Conservation (phyloP, 2,329 filamentous ascomycete species). For the Xylariaceae sp. region DNA sequence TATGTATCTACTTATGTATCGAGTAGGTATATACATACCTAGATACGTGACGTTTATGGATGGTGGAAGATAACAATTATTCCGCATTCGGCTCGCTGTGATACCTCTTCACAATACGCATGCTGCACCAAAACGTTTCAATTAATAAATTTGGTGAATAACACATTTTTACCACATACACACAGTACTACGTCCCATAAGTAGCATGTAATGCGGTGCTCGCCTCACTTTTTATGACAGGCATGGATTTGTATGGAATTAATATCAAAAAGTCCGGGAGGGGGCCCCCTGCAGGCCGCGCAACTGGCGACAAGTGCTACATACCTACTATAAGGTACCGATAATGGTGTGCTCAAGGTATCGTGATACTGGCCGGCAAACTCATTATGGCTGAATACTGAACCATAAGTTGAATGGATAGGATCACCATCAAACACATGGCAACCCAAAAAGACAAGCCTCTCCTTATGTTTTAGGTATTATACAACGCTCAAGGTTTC, state of each 20-base stretch:
- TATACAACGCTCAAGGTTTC: slow-evolving; percentile 19
- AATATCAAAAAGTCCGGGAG: not conserved
- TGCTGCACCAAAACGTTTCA: not conserved
- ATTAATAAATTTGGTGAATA: not conserved
- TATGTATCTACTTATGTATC: not conserved
- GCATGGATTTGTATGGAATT: not conserved
- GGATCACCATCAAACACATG: slow-evolving; percentile 22
- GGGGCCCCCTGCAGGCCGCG: slow-evolving; percentile 4
- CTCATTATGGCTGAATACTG: not conserved
- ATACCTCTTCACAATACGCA: not conserved
- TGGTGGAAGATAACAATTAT: not conserved
- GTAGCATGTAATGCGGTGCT: not conserved
- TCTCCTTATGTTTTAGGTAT: slow-evolving; percentile 11
- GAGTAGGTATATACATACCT: no score
- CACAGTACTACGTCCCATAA: not conserved
- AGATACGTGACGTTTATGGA: not conserved
- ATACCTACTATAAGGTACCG: no score
- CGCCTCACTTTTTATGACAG: not conserved
- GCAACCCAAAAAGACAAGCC: slow-evolving; percentile 13
- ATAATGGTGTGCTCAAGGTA: no score
- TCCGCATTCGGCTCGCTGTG: not conserved
- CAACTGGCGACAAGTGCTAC: not conserved
- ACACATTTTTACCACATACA: not conserved
- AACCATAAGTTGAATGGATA: not conserved
- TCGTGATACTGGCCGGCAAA: not conserved